These are phyloP conservation scores for Termitomyces sp. DNA, from an alignment of 768 basidiomycete species.

Conservation along the genomic window DNA sequence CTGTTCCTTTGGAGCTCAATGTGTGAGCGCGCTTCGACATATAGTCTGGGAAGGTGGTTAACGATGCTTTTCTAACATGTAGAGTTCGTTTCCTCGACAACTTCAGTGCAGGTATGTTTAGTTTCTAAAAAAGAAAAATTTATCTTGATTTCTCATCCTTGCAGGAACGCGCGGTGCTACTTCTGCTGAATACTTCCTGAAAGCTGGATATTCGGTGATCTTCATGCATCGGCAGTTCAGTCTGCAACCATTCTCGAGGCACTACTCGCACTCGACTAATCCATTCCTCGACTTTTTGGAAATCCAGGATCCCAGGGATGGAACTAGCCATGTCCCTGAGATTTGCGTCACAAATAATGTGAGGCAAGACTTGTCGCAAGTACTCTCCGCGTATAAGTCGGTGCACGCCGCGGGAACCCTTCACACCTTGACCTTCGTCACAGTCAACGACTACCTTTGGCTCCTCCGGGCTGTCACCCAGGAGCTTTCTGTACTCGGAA, in stretches of 20 bases:
- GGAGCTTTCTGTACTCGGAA: constrained; percentile 64
- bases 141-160: constrained; percentile 4
- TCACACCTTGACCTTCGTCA: constrained; percentile 86
- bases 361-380: constrained; percentile 58
- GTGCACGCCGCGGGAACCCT: constrained; percentile 72
- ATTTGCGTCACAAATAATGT: constrained; percentile 69
- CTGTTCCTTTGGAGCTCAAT: constrained; percentile 96
- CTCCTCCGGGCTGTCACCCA: constrained; percentile 78
- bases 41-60: constrained; percentile 16
- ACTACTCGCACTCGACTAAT: constrained; percentile 97
- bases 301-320: constrained; percentile 36
- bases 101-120: constrained; percentile 84
- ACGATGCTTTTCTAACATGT: constrained; percentile 18
- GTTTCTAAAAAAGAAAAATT: neutral
- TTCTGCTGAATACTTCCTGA: constrained; percentile 96
- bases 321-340: constrained; percentile 28
- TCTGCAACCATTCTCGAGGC: constrained; percentile 93
- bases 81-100: constrained; percentile 99
- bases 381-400: constrained; percentile 75
- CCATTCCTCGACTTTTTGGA: constrained; percentile 96
- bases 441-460: constrained; percentile 96
- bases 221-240: constrained; percentile 99
- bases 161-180: constrained; percentile 93
- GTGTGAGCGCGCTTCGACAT: constrained; percentile 65
- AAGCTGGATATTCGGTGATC: constrained; percentile 93